A percentile compares a stretch with the other conserved stretches of the same genome.
Conservation (phyloP, 306 rosid species). For the Citrullus amarus region DNA sequence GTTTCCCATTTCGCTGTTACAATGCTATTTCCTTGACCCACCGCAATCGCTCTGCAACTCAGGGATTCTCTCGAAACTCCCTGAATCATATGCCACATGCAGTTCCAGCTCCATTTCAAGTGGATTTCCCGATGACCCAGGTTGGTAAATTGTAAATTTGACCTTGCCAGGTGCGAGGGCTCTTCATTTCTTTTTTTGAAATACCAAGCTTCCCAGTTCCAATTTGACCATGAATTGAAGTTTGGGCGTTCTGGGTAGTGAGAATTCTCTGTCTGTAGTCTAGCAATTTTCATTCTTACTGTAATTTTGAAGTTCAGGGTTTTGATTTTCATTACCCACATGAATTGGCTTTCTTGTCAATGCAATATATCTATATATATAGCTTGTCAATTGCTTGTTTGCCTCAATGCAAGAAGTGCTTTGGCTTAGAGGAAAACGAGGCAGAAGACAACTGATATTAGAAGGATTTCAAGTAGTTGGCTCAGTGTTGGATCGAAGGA, state of each 20-base stretch:
- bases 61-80: neutral
- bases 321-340: neutral
- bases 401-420: constrained; percentile 35
- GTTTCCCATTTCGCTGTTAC: neutral
- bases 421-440: constrained; percentile 19
- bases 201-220: constrained; percentile 3
- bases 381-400: constrained; percentile 30
- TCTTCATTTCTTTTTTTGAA: constrained; percentile 4
- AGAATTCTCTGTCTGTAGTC: neutral
- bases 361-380: constrained; percentile 14
- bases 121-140: constrained; percentile 28
- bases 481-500: constrained; percentile 12
- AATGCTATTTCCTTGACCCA: neutral
- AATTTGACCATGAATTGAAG: neutral
- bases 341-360: constrained; percentile 21
- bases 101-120: neutral
- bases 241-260: neutral
- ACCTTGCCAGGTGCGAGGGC: constrained; percentile 19
- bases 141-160: constrained; percentile 56
- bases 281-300: neutral
- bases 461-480: neutral
- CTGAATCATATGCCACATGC: neutral
- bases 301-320: constrained; percentile 11
- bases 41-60: neutral
- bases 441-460: constrained; percentile 7